Conservation (phyloP, 2,329 filamentous ascomycete genomes). For the Exophiala oligosperma region DNA sequence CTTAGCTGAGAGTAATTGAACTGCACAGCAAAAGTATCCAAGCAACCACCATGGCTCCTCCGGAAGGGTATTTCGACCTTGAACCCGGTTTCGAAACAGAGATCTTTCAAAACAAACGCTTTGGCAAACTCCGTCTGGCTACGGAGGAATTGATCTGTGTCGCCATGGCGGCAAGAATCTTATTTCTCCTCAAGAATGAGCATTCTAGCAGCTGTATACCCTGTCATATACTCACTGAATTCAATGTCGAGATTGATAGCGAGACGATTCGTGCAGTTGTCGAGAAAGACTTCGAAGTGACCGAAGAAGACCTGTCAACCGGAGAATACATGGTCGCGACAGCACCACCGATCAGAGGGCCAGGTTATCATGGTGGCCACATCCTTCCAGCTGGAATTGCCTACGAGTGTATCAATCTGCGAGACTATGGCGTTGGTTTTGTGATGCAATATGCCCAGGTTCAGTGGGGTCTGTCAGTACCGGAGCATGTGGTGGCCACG, state of each 20-base stretch:
- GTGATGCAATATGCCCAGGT: background rate
- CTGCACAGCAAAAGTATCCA: background rate
- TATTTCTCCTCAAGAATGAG: background rate
- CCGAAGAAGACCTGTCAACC: background rate
- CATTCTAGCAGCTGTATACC: background rate
- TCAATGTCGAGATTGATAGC: constrained; percentile 8
- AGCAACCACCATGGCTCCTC: background rate
- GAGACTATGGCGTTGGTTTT: background rate
- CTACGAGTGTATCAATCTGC: constrained; percentile 3
- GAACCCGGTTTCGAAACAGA: background rate
- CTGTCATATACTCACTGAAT: constrained; percentile 11
- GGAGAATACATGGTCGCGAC: constrained; percentile 4
- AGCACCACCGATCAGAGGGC: background rate
- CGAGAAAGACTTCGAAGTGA: constrained; percentile 9
- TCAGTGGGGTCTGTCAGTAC: background rate
- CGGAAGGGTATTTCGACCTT: background rate
- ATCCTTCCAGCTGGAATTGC: constrained; percentile 9
- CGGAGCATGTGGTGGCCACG: background rate
- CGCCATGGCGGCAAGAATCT: constrained; percentile 8
- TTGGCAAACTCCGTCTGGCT: background rate
- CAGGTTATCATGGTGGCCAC: background rate
- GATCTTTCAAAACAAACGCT: background rate
- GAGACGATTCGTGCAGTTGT: constrained; percentile 13
- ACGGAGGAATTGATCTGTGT: constrained; percentile 10
- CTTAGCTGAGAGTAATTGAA: background rate